Base-by-base conservation (phyloP, 2,329 filamentous ascomycete genomes). In the Aspergillus spinulosporus region DNA sequence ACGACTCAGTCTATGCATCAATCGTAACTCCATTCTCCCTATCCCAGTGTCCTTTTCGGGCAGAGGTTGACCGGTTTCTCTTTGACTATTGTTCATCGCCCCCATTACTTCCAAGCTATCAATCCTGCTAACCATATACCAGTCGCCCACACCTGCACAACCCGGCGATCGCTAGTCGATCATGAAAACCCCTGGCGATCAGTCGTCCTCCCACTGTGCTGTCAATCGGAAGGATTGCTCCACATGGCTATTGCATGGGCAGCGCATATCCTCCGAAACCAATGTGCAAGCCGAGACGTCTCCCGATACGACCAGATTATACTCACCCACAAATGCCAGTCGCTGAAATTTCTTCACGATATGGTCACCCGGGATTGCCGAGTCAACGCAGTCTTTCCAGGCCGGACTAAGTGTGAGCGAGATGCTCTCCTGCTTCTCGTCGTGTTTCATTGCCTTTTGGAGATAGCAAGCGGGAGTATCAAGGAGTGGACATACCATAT, bases 191-290 rank as follows among this genome's bases (percentile, higher is more conserved):
- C 50, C 21, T 52, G 32, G 50, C 50, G 50, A 21, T 52, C 42
- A 21, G 50, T 46, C 3, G 11, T 46, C 7, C 50, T 52, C 21
- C 50, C 50, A 11, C 21, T 52, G 0, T 52, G 50, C 7, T 46
- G 29, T 31, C 31, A 52, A 21, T 46, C 50, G 8, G 50, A 52
- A 1, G 50, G 50, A 2, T 42, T 39, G 26, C 50, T 52, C 9
- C 32, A 52, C 28, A 52, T 52, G 28, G 50, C 49, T n/a, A 46
- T 52, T n/a, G 49, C 49, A 9, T 52, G 49, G 49, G 40, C 49
- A 11, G 49, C 49, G n/a, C 49, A 52, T 42, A 44, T 14, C 31
- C 49, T 52, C n/a, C 49, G 49, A 5, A 52, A 52, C 40, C 49
- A 52, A 2, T 52, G 29, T n/a, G 31, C 32, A n/a, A 21, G 21